phyloP scores from a whole-genome alignment of 306 rosid species.

The Quercus aquifolioides region DNA sequence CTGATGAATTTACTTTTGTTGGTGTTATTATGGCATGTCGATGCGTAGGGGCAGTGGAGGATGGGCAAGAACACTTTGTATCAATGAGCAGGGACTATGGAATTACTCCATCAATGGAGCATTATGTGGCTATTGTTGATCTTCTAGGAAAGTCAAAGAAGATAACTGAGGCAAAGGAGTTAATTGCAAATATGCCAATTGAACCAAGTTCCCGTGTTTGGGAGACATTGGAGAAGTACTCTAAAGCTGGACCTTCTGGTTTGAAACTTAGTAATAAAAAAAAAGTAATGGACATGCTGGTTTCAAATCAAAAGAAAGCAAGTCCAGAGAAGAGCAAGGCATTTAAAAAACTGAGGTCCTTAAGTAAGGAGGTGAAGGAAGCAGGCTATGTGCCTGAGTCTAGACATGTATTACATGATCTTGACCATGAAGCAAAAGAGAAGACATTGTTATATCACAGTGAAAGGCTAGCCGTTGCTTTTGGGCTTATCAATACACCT shows the following conservation, averaged over 20 bases:
- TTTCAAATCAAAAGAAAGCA: not conserved
- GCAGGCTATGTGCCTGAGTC: not conserved
- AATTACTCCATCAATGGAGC: not conserved
- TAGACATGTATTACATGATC: not conserved
- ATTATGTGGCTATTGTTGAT: not conserved
- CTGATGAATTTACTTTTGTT: not conserved
- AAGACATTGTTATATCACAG: slow-evolving; percentile 5
- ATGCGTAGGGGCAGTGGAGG: not conserved
- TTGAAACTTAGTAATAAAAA: not conserved
- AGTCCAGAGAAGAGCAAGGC: not conserved
- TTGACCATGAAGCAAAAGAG: slow-evolving; percentile 5
- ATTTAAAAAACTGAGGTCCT: not conserved
- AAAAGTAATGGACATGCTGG: not conserved
- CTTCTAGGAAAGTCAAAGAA: not conserved
- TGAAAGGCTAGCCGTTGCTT: slow-evolving; percentile 8
- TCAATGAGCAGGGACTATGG: slow-evolving; percentile 1
- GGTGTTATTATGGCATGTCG: not conserved
- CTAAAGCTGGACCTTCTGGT: not conserved
- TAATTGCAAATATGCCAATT: not conserved
- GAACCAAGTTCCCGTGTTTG: not conserved
- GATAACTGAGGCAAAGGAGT: not conserved
- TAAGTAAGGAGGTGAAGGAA: not conserved
- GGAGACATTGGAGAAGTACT: not conserved
- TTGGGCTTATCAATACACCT: not conserved
- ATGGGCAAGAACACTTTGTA: not conserved